phyloP scores from a whole-genome alignment of 2,329 filamentous ascomycete genomes.

The Venturia carpophila region DNA sequence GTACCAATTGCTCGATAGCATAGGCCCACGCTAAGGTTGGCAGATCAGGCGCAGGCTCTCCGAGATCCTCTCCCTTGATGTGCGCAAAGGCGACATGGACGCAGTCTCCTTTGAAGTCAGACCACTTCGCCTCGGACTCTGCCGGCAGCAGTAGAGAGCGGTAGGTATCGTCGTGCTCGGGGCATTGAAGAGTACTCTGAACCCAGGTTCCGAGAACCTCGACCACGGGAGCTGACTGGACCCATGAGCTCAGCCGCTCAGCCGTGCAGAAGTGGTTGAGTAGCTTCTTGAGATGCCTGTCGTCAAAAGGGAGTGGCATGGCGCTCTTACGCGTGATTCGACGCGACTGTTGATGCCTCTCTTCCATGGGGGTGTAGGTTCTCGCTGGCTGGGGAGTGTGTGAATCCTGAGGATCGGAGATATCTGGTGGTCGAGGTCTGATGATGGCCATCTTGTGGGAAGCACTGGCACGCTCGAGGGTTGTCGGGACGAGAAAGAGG shows the following conservation, averaged over 20 bases:
- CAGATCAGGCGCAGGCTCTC: not conserved
- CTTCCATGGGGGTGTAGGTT: not conserved
- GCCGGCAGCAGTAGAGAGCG: not conserved
- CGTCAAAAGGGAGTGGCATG: constrained; percentile 1
- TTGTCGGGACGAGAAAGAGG: constrained; percentile 2
- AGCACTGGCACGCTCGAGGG: not conserved
- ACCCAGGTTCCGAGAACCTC: not conserved
- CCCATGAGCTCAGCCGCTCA: constrained; percentile 1
- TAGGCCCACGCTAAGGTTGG: not conserved
- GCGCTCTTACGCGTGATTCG: constrained; percentile 7
- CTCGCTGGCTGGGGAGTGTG: not conserved
- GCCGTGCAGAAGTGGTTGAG: constrained; percentile 5
- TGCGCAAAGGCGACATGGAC: not conserved
- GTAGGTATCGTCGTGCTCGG: not conserved
- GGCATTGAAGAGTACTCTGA: not conserved
- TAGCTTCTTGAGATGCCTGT: constrained; percentile 7
- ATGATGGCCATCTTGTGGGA: not conserved
- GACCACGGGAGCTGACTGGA: not conserved
- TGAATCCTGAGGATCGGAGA: not conserved
- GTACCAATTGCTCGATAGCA: constrained; percentile 5
- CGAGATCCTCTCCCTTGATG: not conserved
- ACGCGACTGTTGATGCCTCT: not conserved
- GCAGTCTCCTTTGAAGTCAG: constrained; percentile 9
- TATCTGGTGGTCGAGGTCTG: not conserved
- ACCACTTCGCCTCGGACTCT: constrained; percentile 7